phyloP scores from a whole-genome alignment of 192 early-diverging fungal genomes.

The Geranomyces variabilis region DNA sequence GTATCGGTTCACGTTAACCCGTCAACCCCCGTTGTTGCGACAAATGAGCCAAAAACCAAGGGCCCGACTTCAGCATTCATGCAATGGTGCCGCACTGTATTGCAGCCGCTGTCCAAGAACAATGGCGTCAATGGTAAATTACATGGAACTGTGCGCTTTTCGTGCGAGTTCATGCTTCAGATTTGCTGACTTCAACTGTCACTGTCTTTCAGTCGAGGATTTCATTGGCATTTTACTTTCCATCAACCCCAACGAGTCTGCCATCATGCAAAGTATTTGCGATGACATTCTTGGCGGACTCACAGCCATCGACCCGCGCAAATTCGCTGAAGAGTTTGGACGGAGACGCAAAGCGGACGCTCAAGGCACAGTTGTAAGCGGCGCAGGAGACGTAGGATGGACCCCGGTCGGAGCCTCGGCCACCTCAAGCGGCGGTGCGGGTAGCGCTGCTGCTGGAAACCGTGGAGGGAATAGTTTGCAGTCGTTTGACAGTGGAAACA shows the following conservation, averaged over 20 bases:
- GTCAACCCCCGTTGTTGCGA: constrained; percentile 9
- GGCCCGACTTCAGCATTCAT: constrained; percentile 37
- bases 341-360: constrained; percentile 48
- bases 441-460: not conserved
- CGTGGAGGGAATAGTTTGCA: constrained; percentile 6
- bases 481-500: constrained; percentile 40
- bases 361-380: constrained; percentile 23
- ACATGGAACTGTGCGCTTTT: too few species aligned
- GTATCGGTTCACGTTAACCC: not conserved
- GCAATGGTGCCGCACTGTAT: constrained; percentile 48
- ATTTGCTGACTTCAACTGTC: not conserved
- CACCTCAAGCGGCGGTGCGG: constrained; percentile 9
- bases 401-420: constrained; percentile 16
- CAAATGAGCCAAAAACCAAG: not conserved
- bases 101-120: constrained; percentile 43
- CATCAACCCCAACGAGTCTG: constrained; percentile 43
- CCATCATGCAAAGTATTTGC: constrained; percentile 50
- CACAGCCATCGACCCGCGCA: constrained; percentile 61
- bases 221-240: constrained; percentile 57
- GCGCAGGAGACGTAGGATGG: constrained; percentile 25
- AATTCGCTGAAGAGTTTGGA: constrained; percentile 60
- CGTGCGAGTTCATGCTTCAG: too few species aligned
- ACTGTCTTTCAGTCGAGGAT: constrained; percentile 49
- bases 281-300: constrained; percentile 57
- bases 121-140: constrained; percentile 45